Evolutionary conservation across 306 rosid genomes (phyloP), one percentile per base, ranked within the genome.

Genomic region (Prunus fruticosa): DNA sequence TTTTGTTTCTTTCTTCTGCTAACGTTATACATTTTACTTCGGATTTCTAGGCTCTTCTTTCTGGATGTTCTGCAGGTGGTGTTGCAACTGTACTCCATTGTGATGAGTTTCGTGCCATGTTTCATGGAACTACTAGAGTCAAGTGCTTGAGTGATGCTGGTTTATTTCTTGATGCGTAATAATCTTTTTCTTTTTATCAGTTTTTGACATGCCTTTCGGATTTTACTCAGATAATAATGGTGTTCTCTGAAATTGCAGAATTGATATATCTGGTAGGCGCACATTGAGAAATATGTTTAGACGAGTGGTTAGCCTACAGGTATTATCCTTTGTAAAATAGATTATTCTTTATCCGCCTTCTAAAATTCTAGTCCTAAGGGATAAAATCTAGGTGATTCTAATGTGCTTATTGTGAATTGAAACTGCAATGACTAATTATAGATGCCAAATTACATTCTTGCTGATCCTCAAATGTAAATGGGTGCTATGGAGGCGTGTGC

Each of bases 111-210:
- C 85, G 87, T 45, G 78, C 71, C 68, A 80, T 89, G 32, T 83
- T 95, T 73, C 87, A 90, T 11, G 64, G 76, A 76, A 76, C 85
- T 56, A 89, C 91, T 49, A 90, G 38, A 95, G 96, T 95, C 63
- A 95, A 95, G 82, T 95, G 99, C 86, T 90, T 95, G n/a, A 90
- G 97, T 76, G 98, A 95, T 83, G 98, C 96, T 49, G 97, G 97
- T 19, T 64, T 95, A 77, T 95, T 95, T 85, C 99, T 95, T 78
- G 99, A 95, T 71, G 82, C 85, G 97, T 92, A 88, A 15, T 30
- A 67, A 2, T 25, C 80, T 69, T 69, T 77, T 49, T 46, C 9
- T 1, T n/a, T 60, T 60, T 25, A n/a, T 6, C 13, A 16, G 58
- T 4, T 22, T 56, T 47, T 50, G 11, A 45, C 54, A 50, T 72